phyloP scores from a whole-genome alignment of 2,329 filamentous ascomycete species.

The Helotiales sp. region DNA sequence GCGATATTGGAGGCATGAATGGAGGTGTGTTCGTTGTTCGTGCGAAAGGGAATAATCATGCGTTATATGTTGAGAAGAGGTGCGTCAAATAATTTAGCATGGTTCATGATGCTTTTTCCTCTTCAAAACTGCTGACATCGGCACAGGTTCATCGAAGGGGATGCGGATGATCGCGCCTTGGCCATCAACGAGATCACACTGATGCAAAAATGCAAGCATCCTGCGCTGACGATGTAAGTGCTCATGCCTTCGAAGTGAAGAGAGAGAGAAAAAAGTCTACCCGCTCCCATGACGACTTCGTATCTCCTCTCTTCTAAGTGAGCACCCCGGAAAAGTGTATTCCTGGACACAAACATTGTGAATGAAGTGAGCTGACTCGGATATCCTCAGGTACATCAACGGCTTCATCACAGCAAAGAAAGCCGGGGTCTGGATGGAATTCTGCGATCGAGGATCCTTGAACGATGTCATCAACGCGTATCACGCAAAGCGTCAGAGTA shows the following conservation, averaged over 20 bases:
- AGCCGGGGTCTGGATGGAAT: slow-evolving; percentile 29
- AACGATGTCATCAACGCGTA: slow-evolving; percentile 25
- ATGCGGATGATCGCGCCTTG: not conserved
- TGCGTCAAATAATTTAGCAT: no score
- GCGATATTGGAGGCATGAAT: slow-evolving; percentile 30
- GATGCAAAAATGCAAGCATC: slow-evolving; percentile 16
- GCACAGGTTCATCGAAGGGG: no score
- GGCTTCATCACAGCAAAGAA: slow-evolving; percentile 21
- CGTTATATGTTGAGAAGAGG: slow-evolving; percentile 17
- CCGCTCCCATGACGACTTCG: no score
- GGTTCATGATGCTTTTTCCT: no score
- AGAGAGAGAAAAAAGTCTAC: no score
- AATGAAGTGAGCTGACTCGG: no score
- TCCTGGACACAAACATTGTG: no score
- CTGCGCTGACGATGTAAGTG: slow-evolving; percentile 18
- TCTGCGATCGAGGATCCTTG: slow-evolving; percentile 31
- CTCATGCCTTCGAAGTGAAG: no score
- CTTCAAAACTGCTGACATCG: no score
- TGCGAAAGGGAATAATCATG: slow-evolving; percentile 10
- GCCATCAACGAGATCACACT: slow-evolving; percentile 25
- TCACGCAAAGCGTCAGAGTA: not conserved
- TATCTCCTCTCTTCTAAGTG: no score
- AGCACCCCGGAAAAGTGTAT: no score
- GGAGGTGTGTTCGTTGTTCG: slow-evolving; percentile 28
- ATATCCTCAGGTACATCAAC: no score